These are phyloP conservation scores for Cinchona pubescens DNA, from an alignment of 257 asterid genomes.

Conservation along the genomic window DNA sequence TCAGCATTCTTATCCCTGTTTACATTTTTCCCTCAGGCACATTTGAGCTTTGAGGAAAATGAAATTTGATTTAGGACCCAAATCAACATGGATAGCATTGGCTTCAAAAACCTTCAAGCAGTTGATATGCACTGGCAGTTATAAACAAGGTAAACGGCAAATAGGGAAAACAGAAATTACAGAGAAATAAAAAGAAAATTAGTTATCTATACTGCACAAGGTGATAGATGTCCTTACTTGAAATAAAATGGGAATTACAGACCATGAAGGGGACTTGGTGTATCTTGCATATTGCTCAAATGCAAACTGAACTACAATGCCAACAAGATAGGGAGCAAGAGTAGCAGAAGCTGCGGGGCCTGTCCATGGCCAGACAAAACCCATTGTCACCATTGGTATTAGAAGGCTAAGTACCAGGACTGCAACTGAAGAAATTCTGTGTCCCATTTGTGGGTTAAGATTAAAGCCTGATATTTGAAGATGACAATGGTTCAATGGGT, in stretches of 20 bases:
- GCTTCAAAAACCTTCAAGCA: neutral
- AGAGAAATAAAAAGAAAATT: neutral
- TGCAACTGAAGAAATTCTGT: constrained; percentile 70
- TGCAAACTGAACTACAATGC: constrained; percentile 78
- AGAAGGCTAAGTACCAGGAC: constrained; percentile 72
- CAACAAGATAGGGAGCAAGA: constrained; percentile 92
- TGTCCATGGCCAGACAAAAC: constrained; percentile 99
- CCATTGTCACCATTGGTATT: constrained; percentile 92
- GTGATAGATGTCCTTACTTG: constrained; percentile 50
- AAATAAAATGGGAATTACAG: constrained; percentile 79
- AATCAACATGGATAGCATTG: neutral
- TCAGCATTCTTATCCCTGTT: neutral
- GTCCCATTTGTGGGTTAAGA: constrained; percentile 47
- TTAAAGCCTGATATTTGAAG: constrained; percentile 31
- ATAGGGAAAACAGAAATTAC: neutral
- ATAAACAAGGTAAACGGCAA: neutral
- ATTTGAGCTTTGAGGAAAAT: too few species aligned
- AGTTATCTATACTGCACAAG: neutral
- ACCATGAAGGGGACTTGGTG: constrained; percentile 71
- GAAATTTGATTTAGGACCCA: neutral
- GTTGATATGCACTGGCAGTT: neutral
- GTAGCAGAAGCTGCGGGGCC: constrained; percentile 99
- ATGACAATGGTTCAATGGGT: constrained; percentile 40
- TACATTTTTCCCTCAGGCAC: neutral
- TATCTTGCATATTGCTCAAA: constrained; percentile 83